A percentile compares a stretch with the other conserved stretches of the same genome.
Conservation (phyloP, 148 eudicot genomes). For the Camellia lanceoleosa region DNA sequence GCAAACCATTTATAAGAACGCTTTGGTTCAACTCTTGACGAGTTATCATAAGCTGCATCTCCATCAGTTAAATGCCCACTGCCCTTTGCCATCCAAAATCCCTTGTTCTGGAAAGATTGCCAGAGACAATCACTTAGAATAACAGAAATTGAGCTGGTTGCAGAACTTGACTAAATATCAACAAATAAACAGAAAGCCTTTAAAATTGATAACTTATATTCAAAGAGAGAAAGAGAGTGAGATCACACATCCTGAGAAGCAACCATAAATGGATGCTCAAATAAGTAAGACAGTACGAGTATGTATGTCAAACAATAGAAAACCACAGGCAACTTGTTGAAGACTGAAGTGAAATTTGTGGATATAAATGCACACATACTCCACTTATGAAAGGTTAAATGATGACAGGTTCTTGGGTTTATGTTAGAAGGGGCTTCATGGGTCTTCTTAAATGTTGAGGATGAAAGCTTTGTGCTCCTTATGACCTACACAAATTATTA, state of each 20-base stretch:
- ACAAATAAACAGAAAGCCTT: neutral
- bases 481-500: no score
- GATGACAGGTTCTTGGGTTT: no score
- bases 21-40: slow-evolving; percentile 37
- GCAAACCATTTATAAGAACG: slow-evolving; percentile 48
- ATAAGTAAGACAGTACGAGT: neutral
- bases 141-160: neutral
- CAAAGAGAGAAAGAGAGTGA: neutral
- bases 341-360: neutral
- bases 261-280: neutral
- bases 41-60: slow-evolving; percentile 35
- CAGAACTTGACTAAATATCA: neutral
- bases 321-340: neutral
- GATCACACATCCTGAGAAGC: neutral
- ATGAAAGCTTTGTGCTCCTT: no score
- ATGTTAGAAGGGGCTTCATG: no score
- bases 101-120: slow-evolving; percentile 48
- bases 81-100: slow-evolving; percentile 43
- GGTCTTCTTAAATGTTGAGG: no score
- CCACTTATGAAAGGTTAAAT: neutral
- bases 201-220: neutral
- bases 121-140: neutral
- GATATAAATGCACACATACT: neutral
- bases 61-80: slow-evolving; percentile 33
- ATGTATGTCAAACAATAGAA: neutral